Evolutionary conservation across 2,329 filamentous ascomycete species (phyloP), one percentile per base, ranked within the genome.

Genomic region (Knufia fluminis): DNA sequence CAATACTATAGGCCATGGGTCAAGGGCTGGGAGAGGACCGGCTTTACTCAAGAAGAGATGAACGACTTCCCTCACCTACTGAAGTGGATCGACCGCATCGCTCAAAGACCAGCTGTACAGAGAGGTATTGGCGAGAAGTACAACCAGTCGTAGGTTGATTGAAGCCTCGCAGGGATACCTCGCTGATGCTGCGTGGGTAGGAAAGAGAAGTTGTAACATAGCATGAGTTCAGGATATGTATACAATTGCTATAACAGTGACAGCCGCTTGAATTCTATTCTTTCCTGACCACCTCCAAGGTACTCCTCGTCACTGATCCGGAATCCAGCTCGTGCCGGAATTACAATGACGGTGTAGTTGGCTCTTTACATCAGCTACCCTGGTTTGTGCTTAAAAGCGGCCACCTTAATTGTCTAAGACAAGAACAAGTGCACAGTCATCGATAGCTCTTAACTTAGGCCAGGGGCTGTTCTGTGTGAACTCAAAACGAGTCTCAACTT

Each of bases 81-180:
- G 52, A 67, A 71, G 59, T 79, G 75, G 76, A 66, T 76, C 54
- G 71, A 74, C 51, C 63, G 74, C 8, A 74, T 78, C 61, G 68
- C 69, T 3, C 66, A 66, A 57, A 60, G 74, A 28, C 65, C 68
- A 14, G 72, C 74, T 2, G 73, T 75, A 52, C 68, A 73, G 63
- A 64, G 64, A 38, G 71, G 71, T 0, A 71, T 65, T 52, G 67
- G 67, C 1, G 65, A 69, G 10, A 64, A 65, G 46, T 66, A 70
- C 59, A 51, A 53, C 17, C 51, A 56, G 51, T 51, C 59, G 56
- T 58, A 57, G 54, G 55, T 57, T 20, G 36, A 19, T 26, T 8
- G 22, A 17, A 17, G 22, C 4, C 3, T 16, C 42, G 9, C 9
- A n/a, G 26, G 28, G 44, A 46, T 16, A 14, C 9, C 20, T 23